These are phyloP conservation scores for Ramularia collo-cygni DNA, from an alignment of 2,329 filamentous ascomycete species.

Conservation along the genomic window DNA sequence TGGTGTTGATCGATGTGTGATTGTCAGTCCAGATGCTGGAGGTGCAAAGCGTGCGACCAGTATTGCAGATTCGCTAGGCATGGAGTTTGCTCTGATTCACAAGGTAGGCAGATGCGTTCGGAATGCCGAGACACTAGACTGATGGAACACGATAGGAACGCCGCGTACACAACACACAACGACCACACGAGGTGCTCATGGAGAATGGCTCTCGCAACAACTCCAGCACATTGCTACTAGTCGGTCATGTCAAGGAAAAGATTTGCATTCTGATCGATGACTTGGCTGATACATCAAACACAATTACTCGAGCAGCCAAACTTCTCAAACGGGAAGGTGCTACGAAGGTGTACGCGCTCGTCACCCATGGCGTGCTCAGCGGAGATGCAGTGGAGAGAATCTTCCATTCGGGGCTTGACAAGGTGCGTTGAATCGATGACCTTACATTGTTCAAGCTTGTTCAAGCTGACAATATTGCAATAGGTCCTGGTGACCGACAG, in stretches of 20 bases:
- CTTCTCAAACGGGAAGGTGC: conserved; percentile 90
- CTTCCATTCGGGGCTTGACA: conserved; percentile 87
- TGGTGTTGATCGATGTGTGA: conserved; percentile 47
- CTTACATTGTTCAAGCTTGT: not conserved
- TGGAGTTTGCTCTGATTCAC: conserved; percentile 96
- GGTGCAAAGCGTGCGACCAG: conserved; percentile 93
- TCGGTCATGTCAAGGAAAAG: conserved; percentile 74
- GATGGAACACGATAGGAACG: conserved; percentile 56
- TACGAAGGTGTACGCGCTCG: conserved; percentile 79
- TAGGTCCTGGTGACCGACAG: conserved; percentile 85
- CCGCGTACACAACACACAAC: conserved; percentile 53
- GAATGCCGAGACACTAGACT: not conserved
- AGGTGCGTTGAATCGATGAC: conserved; percentile 32
- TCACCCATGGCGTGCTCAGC: conserved; percentile 92
- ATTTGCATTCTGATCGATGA: conserved; percentile 91
- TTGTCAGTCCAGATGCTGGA: conserved; percentile 93
- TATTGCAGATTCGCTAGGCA: conserved; percentile 85
- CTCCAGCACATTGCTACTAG: conserved; percentile 85
- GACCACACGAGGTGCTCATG: no score
- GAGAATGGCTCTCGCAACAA: not conserved
- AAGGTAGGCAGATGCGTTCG: conserved; percentile 58
- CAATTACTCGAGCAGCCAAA: conserved; percentile 92
- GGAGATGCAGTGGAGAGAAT: conserved; percentile 92
- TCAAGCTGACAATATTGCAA: not conserved
- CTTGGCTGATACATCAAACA: conserved; percentile 91